Percentiles rank a stretch among this genome's conserved stretches.
Conservation (phyloP, 2,329 filamentous ascomycete species). For the Ceratocystiopsis minuta region DNA sequence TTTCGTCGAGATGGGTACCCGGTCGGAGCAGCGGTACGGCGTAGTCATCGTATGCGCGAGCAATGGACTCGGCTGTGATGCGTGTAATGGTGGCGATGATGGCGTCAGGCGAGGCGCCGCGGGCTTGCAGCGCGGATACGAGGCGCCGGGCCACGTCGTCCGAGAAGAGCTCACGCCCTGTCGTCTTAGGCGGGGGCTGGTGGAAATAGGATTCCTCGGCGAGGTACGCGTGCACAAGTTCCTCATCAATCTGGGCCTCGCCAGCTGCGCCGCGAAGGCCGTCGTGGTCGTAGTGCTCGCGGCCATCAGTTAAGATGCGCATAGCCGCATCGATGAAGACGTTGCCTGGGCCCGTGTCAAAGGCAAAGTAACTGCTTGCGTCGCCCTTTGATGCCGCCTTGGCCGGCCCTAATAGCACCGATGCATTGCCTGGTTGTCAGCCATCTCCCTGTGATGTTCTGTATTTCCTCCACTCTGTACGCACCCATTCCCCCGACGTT, state of each 20-base stretch:
- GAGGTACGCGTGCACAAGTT: constrained; percentile 33
- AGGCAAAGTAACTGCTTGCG: constrained; percentile 20
- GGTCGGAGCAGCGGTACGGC: constrained; percentile 15
- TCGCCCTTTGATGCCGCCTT: constrained; percentile 13
- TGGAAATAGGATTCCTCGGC: constrained; percentile 28
- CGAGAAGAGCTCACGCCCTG: constrained; percentile 44
- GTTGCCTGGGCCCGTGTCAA: constrained; percentile 39
- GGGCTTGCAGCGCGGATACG: constrained; percentile 26
- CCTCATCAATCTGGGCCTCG: constrained; percentile 23
- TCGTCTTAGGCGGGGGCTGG: constrained; percentile 34
- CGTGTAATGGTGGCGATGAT: constrained; percentile 40
- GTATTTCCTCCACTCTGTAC: no score
- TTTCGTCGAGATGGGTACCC: constrained; percentile 24
- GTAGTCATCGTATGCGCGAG: constrained; percentile 29
- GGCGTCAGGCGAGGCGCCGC: constrained; percentile 29
- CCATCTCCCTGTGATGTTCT: no score
- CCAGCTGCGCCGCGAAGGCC: constrained; percentile 31
- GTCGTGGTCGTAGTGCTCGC: constrained; percentile 30
- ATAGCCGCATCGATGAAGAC: constrained; percentile 38
- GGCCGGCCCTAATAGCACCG: constrained; percentile 4
- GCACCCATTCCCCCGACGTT: constrained; percentile 39
- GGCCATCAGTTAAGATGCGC: constrained; percentile 32
- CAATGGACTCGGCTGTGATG: constrained; percentile 39
- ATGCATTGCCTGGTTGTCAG: no score
- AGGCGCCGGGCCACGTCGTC: constrained; percentile 35